These are phyloP conservation scores for Elsinoe australis DNA, from an alignment of 2,329 filamentous ascomycete genomes.

Conservation along the genomic window DNA sequence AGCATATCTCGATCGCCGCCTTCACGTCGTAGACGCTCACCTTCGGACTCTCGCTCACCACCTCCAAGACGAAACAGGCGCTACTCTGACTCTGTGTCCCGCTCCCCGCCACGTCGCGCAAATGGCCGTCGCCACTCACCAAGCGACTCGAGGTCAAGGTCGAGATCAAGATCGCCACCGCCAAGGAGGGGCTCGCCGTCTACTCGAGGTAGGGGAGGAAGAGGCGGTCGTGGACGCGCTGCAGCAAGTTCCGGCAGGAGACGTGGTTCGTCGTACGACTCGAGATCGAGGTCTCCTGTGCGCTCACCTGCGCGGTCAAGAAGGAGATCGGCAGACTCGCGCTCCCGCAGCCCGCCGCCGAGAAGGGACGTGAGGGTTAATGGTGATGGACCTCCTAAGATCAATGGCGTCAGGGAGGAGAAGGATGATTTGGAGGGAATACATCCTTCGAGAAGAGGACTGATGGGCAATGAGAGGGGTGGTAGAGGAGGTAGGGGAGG, in stretches of 20 bases:
- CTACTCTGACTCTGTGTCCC: slow-evolving; percentile 22
- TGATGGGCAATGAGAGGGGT: slow-evolving; percentile 25
- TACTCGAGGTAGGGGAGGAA: background rate
- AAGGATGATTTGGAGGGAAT: slow-evolving; percentile 28
- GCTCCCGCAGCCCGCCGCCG: slow-evolving; percentile 16
- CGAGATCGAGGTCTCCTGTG: background rate
- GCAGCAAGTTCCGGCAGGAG: too few relatives aligned
- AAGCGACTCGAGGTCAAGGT: slow-evolving; percentile 2
- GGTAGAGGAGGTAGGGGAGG: slow-evolving; percentile 20
- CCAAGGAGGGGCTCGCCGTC: background rate
- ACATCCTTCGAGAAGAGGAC: slow-evolving; percentile 30
- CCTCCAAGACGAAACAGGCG: slow-evolving; percentile 17
- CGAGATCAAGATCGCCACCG: slow-evolving; percentile 4
- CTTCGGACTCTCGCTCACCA: slow-evolving; percentile 18
- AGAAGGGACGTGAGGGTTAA: slow-evolving; percentile 9
- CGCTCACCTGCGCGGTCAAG: slow-evolving; percentile 3
- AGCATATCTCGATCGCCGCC: slow-evolving; percentile 16
- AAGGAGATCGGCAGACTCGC: slow-evolving; percentile 11
- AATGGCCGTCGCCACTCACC: background rate
- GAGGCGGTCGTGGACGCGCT: background rate
- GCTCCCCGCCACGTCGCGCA: slow-evolving; percentile 16
- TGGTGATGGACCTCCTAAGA: slow-evolving; percentile 2
- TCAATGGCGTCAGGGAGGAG: slow-evolving; percentile 9
- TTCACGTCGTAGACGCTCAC: slow-evolving; percentile 16
- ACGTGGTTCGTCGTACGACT: slow-evolving; percentile 12